These are phyloP conservation scores for Bacterosira constricta DNA, from an alignment of 108 stramenopile genomes.

Conservation along the genomic window DNA sequence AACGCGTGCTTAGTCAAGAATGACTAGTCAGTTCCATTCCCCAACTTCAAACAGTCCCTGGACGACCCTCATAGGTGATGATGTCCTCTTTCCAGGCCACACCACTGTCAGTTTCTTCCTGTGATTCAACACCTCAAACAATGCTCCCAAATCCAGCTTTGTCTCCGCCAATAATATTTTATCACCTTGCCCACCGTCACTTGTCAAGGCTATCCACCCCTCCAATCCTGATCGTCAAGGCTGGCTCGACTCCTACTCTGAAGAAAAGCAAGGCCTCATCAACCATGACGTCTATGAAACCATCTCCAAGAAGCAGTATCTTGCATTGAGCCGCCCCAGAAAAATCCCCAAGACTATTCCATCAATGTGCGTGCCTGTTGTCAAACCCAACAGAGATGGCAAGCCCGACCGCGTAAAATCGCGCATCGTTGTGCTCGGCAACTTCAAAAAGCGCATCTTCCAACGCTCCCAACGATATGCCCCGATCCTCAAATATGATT, in stretches of 20 bases:
- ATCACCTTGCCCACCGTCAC: neutral
- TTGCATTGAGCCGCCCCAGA: neutral
- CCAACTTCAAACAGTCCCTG: neutral
- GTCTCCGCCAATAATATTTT: neutral
- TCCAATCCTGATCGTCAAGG: too few species aligned
- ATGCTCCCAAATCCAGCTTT: neutral
- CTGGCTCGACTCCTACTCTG: conserved; percentile 8
- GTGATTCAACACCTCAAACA: neutral
- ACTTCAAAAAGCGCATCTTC: conserved; percentile 8
- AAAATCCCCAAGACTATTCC: neutral
- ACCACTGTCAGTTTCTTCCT: neutral
- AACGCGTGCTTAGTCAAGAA: neutral
- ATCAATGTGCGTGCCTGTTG: too few species aligned
- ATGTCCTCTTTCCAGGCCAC: conserved; percentile 4
- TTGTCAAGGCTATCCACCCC: neutral
- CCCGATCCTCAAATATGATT: conserved; percentile 11
- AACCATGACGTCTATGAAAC: too few species aligned
- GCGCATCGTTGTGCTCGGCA: conserved; percentile 7
- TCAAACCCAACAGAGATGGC: neutral
- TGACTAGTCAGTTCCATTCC: conserved; percentile 2
- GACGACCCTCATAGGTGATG: neutral
- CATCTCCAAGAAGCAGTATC: too few species aligned
- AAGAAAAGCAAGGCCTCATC: conserved; percentile 6
- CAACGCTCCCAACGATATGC: conserved; percentile 15
- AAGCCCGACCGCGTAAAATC: too few species aligned